Conservation (phyloP, 148 eudicot species). For the Euryodendron excelsum region DNA sequence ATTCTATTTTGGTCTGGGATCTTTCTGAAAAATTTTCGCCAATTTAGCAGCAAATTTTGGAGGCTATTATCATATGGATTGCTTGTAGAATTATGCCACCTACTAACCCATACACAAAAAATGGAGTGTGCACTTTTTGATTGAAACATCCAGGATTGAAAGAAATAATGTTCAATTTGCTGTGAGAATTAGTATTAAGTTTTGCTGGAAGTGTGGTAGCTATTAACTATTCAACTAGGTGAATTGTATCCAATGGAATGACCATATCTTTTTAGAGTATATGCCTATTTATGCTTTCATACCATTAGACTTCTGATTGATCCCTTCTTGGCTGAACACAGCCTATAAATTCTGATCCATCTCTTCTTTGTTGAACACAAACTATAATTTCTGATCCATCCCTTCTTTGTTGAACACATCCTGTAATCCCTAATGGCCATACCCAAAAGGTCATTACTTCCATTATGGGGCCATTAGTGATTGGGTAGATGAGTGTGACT, state of each 20-base stretch:
- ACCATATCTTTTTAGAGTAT: no score
- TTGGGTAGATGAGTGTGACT: not conserved
- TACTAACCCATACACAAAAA: not conserved
- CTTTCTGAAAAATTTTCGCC: no score
- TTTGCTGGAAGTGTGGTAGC: no score
- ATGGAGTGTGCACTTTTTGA: not conserved
- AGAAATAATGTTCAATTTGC: not conserved
- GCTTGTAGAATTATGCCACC: no score
- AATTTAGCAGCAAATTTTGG: no score
- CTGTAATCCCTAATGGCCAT: no score
- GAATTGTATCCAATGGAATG: not conserved
- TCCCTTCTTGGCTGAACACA: no score
- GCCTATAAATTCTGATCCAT: no score
- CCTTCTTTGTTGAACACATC: no score
- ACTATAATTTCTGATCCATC: not conserved
- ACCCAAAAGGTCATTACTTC: no score
- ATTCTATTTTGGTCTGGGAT: no score
- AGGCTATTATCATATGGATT: no score
- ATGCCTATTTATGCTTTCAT: not conserved
- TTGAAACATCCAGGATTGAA: not conserved
- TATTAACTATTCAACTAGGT: not conserved
- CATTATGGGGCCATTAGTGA: not conserved
- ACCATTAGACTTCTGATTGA: not conserved
- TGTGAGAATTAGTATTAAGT: not conserved
- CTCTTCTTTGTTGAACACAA: not conserved